A percentile compares a stretch with the other conserved stretches of the same genome.
Evolutionary conservation across 2,329 filamentous ascomycete genomes (phyloP).

Genomic region (Aspergillus phoenicis): DNA sequence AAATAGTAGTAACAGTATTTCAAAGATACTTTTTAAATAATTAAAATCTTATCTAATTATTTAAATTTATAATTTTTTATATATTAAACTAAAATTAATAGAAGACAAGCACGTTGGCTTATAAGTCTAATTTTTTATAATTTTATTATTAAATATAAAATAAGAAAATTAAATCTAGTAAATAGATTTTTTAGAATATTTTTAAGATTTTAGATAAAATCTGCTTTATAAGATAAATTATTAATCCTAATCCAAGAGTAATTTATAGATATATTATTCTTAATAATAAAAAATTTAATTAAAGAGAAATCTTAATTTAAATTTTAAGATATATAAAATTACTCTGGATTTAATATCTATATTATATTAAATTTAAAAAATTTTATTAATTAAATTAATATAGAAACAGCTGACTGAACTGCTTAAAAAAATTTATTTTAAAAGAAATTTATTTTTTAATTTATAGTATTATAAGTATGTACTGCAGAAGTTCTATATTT

Average conservation of each 20-base stretch:
- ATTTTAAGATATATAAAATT: background rate
- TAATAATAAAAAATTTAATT: no score
- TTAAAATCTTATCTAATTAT: background rate
- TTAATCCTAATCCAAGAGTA: no score
- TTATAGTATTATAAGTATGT: background rate
- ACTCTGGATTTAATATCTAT: background rate
- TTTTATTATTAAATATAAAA: background rate
- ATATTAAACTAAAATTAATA: background rate
- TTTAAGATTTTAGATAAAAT: background rate
- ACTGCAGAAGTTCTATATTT: no score
- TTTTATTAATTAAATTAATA: background rate
- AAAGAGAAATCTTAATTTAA: background rate
- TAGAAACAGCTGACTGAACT: background rate
- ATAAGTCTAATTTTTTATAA: background rate
- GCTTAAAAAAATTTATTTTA: background rate
- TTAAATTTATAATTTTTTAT: background rate
- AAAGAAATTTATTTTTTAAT: background rate
- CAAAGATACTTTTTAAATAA: background rate
- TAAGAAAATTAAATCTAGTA: background rate
- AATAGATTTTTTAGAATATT: background rate
- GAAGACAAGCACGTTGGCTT: background rate
- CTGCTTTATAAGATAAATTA: background rate
- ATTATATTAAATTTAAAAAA: background rate
- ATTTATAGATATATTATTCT: no score
- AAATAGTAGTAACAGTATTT: background rate